phyloP scores from a whole-genome alignment of 306 rosid genomes.

The Citrullus colocynthis region DNA sequence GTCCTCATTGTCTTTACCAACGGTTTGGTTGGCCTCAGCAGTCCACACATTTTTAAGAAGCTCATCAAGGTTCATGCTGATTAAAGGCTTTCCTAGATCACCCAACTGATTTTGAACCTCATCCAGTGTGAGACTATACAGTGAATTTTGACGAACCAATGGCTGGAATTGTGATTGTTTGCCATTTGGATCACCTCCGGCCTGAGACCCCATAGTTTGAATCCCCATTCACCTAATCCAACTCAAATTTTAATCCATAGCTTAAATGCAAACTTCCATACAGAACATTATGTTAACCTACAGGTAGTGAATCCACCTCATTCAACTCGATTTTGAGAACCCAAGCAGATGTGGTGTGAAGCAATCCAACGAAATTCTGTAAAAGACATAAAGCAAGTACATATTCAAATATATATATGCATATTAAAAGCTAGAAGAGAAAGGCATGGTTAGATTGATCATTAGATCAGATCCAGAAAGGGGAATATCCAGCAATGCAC shows the following conservation, averaged over 20 bases:
- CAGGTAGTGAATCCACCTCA: neutral
- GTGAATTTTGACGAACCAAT: constrained; percentile 53
- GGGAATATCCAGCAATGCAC: neutral
- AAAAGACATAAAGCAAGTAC: neutral
- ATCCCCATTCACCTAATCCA: constrained; percentile 38
- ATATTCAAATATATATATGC: neutral
- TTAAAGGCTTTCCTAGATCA: constrained; percentile 78
- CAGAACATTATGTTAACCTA: neutral
- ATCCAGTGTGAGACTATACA: constrained; percentile 80
- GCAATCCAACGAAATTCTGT: neutral
- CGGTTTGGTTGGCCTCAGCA: constrained; percentile 63
- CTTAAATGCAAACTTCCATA: constrained; percentile 13
- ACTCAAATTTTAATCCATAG: constrained; percentile 14
- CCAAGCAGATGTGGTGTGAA: neutral
- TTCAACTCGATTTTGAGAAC: neutral
- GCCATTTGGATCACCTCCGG: constrained; percentile 51
- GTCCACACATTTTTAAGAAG: constrained; percentile 84
- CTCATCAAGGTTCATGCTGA: constrained; percentile 96
- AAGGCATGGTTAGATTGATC: neutral
- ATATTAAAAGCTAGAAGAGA: neutral
- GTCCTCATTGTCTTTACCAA: constrained; percentile 33
- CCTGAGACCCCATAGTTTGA: constrained; percentile 74
- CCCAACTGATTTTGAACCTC: constrained; percentile 91
- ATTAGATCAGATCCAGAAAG: constrained; percentile 2
- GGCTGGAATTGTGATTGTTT: constrained; percentile 55